Base-by-base conservation (phyloP, 345 rosid genomes). In the Iberis pinnata region DNA sequence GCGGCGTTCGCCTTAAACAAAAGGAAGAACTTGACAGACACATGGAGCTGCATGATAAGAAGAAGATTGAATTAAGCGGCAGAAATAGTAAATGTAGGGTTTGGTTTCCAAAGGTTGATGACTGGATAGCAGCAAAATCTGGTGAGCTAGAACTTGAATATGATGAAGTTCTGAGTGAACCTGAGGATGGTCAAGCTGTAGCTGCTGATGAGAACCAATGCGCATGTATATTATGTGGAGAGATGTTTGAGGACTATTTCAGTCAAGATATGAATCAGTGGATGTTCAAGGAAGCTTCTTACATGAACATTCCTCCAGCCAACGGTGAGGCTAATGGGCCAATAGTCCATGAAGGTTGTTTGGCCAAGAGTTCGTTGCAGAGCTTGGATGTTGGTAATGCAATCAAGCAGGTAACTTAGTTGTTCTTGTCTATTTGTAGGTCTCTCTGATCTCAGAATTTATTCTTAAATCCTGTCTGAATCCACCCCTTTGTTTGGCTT, bases 211-310 rank as follows among this genome's bases (percentile, higher is more conserved):
- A 92, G 68, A 70, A 72, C 58, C 95, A 83, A 50, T 81, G 75
- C 69, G 89, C 80, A 17, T 92, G 98, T 68, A 51, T 88, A 53
- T 49, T 92, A 39, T 92, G 98, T 63, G 99, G 97, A 26, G 86
- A 83, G 65, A 58, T 88, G 47, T 92, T 92, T 76, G 94, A 92
- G 64, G 98, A 92, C 57, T 75, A 69, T 70, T 92, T 75, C 65
- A 56, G 77, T 73, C 75, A 51, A 24, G 81, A 67, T 57, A 75
- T 17, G 56, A 70, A 53, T 53, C 75, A 70, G 61, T 92, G 98
- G 97, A 80, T 88, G 94, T 88, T 88, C 67, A 85, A 73, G 43
- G 95, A 75, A 61, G 88, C 95, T 50, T 69, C 78, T 15, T 71
- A 62, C 75, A 51, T 88, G 76, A 62, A 65, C 29, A 57, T 64